Evolutionary conservation across 805 yeast species (phyloP).

Genomic region (Candida incommunis): DNA sequence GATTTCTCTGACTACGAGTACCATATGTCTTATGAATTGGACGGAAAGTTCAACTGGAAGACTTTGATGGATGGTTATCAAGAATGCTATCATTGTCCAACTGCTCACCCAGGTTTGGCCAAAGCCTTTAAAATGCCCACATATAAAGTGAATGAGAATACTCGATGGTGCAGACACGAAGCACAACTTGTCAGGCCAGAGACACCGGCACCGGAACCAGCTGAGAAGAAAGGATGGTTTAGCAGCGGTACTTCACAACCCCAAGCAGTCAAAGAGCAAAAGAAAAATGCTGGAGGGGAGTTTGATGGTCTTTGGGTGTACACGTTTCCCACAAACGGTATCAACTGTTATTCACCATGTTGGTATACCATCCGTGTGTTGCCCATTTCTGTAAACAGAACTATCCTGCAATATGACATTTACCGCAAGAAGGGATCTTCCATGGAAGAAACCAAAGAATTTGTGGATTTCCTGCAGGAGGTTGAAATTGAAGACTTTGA

Average conservation of each 20-base stretch:
- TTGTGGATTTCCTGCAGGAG: slow-evolving; percentile 47
- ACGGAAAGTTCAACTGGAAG: slow-evolving; percentile 53
- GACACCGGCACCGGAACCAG: slow-evolving; percentile 15
- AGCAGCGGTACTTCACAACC: slow-evolving; percentile 25
- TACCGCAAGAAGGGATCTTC: slow-evolving; percentile 45
- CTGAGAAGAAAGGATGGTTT: slow-evolving; percentile 33
- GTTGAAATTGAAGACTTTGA: slow-evolving; percentile 51
- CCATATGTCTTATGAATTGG: slow-evolving; percentile 50
- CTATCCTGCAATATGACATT: slow-evolving; percentile 46
- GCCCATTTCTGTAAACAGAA: slow-evolving; percentile 38
- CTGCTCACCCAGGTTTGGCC: slow-evolving; percentile 49
- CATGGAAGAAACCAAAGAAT: slow-evolving; percentile 40
- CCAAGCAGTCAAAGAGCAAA: slow-evolving; percentile 13
- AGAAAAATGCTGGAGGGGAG: slow-evolving; percentile 41
- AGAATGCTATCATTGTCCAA: slow-evolving; percentile 56
- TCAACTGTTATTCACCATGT: slow-evolving; percentile 53
- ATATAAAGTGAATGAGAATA: slow-evolving; percentile 48
- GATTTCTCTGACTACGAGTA: slow-evolving; percentile 49
- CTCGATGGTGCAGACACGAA: slow-evolving; percentile 46
- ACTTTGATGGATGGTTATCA: slow-evolving; percentile 56
- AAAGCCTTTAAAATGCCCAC: slow-evolving; percentile 49
- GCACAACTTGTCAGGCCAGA: slow-evolving; percentile 36
- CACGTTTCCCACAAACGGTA: slow-evolving; percentile 44
- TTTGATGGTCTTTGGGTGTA: slow-evolving; percentile 53
- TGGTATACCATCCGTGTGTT: slow-evolving; percentile 50